Conservation (phyloP, 176 grass and related monocot species). For the Themeda triandra region DNA sequence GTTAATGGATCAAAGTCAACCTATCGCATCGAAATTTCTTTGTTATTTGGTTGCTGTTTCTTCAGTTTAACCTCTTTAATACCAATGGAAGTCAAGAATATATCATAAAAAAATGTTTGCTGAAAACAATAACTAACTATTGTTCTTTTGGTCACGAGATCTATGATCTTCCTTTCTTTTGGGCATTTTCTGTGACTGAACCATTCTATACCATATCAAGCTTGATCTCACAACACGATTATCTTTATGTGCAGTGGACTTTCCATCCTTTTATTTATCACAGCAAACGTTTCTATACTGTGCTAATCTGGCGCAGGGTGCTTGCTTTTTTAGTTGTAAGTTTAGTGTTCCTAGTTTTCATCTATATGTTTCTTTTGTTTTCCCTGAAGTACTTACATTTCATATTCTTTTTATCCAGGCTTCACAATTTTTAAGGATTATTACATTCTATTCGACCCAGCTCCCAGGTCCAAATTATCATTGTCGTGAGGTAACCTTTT, state of each 20-base stretch:
- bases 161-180: neutral
- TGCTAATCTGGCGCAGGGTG: constrained; percentile 89
- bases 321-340: constrained; percentile 96
- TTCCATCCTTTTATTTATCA: constrained; percentile 95
- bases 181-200: neutral
- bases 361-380: neutral
- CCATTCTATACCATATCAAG: neutral
- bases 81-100: neutral
- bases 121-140: neutral
- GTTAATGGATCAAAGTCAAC: neutral
- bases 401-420: constrained; percentile 45
- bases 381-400: neutral
- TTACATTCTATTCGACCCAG: constrained; percentile 97
- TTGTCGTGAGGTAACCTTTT: constrained; percentile 79
- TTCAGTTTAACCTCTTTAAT: neutral
- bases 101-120: neutral
- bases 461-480: constrained; percentile 99
- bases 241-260: constrained; percentile 77
- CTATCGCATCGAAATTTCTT: neutral
- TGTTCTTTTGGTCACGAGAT: neutral
- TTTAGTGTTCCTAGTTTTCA: constrained; percentile 18
- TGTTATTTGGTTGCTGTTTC: neutral
- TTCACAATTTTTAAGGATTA: constrained; percentile 89
- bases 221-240: constrained; percentile 2
- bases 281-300: constrained; percentile 88